These are phyloP conservation scores for Lichtheimia corymbifera DNA, from an alignment of 371 early-diverging fungal genomes.

Conservation along the genomic window DNA sequence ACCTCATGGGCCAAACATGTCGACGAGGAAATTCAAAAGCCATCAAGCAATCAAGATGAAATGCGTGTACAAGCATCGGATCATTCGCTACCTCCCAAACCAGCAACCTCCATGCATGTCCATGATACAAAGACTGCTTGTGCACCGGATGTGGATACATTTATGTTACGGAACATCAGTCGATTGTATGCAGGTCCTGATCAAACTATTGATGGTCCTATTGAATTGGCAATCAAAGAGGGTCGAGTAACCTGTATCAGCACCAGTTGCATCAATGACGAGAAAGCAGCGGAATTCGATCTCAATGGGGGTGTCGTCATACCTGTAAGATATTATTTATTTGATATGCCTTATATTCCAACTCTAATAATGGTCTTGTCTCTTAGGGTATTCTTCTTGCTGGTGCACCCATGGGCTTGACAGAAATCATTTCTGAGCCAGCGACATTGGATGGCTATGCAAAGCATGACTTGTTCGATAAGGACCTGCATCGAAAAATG, in stretches of 20 bases:
- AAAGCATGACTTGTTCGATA: constrained; percentile 28
- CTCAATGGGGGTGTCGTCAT: constrained; percentile 44
- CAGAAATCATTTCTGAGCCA: constrained; percentile 57
- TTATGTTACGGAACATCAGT: constrained; percentile 50
- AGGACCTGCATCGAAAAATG: constrained; percentile 16
- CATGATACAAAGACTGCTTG: constrained; percentile 23
- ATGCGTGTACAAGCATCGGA: constrained; percentile 3
- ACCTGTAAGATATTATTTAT: constrained; percentile 25
- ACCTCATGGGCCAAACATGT: constrained; percentile 24
- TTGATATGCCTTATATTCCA: too few relatives aligned
- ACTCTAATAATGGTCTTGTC: not conserved
- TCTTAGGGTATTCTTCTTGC: constrained; percentile 50
- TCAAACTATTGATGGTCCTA: not conserved
- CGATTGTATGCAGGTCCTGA: constrained; percentile 33
- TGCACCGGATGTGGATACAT: constrained; percentile 22
- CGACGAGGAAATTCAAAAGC: not conserved
- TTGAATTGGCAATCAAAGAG: constrained; percentile 34
- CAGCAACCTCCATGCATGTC: too few relatives aligned
- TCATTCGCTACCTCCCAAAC: too few relatives aligned
- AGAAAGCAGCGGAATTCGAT: constrained; percentile 42
- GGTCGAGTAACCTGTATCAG: constrained; percentile 59
- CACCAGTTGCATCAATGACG: constrained; percentile 27
- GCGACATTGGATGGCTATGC: constrained; percentile 59
- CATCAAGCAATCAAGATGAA: not conserved
- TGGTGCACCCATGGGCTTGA: constrained; percentile 54